Evolutionary conservation across 129 eudicot species (phyloP).

Genomic region (Lonicera japonica): DNA sequence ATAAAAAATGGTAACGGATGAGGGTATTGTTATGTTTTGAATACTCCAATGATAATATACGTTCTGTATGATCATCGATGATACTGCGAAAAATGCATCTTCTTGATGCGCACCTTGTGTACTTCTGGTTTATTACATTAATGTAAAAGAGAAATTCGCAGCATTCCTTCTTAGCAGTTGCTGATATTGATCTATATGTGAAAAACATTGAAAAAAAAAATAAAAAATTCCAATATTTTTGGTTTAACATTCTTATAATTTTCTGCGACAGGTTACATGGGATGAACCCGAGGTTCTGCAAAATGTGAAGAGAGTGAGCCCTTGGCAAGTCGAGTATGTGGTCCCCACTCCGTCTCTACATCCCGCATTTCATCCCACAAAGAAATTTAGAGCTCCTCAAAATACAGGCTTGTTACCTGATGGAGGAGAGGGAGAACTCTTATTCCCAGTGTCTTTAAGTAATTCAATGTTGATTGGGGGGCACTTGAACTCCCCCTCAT

Average conservation of each 20-base stretch:
- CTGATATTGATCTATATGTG: no score
- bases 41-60: not conserved
- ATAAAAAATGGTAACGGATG: no score
- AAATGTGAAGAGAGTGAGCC: conserved; percentile 39
- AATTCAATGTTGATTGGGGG: conserved; percentile 19
- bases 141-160: no score
- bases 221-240: not conserved
- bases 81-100: no score
- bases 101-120: no score
- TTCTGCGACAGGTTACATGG: conserved; percentile 36
- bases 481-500: conserved; percentile 21
- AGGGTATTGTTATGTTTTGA: not conserved
- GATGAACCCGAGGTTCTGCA: conserved; percentile 47
- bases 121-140: no score
- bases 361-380: conserved; percentile 23
- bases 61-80: not conserved
- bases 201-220: not conserved
- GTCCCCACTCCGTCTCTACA: conserved; percentile 14
- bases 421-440: conserved; percentile 20
- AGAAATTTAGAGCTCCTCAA: conserved; percentile 20
- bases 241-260: not conserved
- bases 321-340: conserved; percentile 54
- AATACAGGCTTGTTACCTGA: conserved; percentile 20
- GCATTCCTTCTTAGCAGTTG: no score
- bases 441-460: conserved; percentile 13